Percentiles rank a stretch among this genome's conserved stretches.
These are phyloP conservation scores for Morella rubra DNA, from an alignment of 306 rosid genomes.

Conservation along the genomic window DNA sequence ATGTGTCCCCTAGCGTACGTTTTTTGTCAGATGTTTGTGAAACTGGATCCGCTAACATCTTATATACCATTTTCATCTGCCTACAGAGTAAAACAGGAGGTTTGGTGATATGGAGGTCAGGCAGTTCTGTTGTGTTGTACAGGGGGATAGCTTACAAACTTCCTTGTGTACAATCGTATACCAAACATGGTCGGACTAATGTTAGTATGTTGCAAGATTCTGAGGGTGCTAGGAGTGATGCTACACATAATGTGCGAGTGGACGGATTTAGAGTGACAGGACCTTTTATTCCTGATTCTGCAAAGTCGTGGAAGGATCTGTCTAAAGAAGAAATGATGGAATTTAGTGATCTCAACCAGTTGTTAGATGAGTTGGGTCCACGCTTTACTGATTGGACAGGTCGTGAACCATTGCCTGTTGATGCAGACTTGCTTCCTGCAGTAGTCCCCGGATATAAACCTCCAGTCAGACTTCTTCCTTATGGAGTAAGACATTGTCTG, in stretches of 20 bases:
- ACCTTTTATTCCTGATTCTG: constrained; percentile 31
- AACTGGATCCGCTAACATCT: constrained; percentile 22
- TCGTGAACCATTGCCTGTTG: constrained; percentile 87
- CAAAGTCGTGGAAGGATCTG: constrained; percentile 50
- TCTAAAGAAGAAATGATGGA: constrained; percentile 57
- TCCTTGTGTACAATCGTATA: constrained; percentile 58
- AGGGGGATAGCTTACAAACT: constrained; percentile 82
- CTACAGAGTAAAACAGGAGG: constrained; percentile 82
- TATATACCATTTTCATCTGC: constrained; percentile 22
- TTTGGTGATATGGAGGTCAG: constrained; percentile 88
- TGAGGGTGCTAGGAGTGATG: constrained; percentile 27
- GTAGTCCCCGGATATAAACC: constrained; percentile 65
- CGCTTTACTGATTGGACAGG: constrained; percentile 87
- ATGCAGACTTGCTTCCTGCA: constrained; percentile 80
- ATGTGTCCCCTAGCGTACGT: constrained; percentile 1
- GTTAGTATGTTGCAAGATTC: constrained; percentile 20
- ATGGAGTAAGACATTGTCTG: constrained; percentile 58
- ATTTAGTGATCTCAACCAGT: constrained; percentile 56
- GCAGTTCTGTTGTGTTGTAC: constrained; percentile 76
- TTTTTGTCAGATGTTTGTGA: constrained; percentile 1
- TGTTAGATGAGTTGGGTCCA: constrained; percentile 89
- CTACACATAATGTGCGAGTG: constrained; percentile 5
- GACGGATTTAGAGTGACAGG: constrained; percentile 32
- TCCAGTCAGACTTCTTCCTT: constrained; percentile 80
- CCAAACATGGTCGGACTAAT: constrained; percentile 31